These are phyloP conservation scores for Tricladium varicosporioides DNA, from an alignment of 2,329 filamentous ascomycete species.

Conservation along the genomic window DNA sequence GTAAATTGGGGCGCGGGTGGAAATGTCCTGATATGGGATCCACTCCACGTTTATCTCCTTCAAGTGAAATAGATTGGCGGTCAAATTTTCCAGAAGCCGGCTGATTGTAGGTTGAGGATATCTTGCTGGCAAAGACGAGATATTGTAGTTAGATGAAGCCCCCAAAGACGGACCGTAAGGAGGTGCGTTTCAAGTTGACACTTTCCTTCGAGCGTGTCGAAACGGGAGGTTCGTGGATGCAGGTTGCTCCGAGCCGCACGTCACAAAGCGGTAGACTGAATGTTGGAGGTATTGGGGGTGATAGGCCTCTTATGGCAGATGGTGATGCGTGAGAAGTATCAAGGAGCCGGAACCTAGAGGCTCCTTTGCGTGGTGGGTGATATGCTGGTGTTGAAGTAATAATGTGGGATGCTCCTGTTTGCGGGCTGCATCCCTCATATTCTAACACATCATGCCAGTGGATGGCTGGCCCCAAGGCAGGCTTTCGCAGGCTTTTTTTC, in stretches of 20 bases:
- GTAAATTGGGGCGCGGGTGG: background rate
- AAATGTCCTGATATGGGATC: background rate
- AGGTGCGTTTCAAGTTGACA: conserved; percentile 19
- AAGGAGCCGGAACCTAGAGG: conserved; percentile 8
- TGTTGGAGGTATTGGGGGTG: background rate
- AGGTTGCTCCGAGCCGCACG: background rate
- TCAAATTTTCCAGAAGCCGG: background rate
- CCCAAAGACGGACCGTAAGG: conserved; percentile 1
- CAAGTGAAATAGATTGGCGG: background rate
- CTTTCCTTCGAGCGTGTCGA: conserved; percentile 9
- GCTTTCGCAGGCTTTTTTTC: background rate
- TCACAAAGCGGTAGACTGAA: background rate
- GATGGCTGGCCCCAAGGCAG: background rate
- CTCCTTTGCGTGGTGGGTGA: background rate
- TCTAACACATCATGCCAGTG: background rate
- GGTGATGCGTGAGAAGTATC: conserved; percentile 17
- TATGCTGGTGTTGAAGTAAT: background rate
- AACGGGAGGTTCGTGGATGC: conserved; percentile 5
- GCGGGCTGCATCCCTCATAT: background rate
- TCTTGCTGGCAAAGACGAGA: background rate
- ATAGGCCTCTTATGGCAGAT: background rate
- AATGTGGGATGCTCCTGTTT: conserved; percentile 1
- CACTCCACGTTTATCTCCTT: background rate
- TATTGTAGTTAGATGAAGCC: background rate
- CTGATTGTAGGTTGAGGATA: background rate